phyloP scores from a whole-genome alignment of 768 basidiomycete species.

The Hypholoma fasciculare region DNA sequence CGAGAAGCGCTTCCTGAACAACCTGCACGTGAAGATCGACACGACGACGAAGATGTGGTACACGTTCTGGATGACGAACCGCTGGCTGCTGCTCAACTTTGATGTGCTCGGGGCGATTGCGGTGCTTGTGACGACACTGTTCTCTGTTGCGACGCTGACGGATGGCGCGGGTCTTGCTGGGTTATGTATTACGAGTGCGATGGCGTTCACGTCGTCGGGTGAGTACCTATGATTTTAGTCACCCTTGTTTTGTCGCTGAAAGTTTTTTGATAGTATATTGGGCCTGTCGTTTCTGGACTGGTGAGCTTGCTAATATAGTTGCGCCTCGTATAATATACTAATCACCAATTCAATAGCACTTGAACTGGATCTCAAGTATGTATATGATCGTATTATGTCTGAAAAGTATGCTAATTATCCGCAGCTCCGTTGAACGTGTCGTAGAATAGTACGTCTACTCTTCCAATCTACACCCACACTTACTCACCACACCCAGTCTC shows the following conservation, averaged over 20 bases:
- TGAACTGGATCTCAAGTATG: constrained; percentile 76
- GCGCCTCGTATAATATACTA: neutral
- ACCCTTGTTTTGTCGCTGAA: neutral
- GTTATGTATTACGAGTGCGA: constrained; percentile 73
- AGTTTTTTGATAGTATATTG: constrained; percentile 38
- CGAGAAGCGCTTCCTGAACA: constrained; percentile 75
- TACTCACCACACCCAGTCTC: constrained; percentile 34
- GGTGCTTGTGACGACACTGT: constrained; percentile 74
- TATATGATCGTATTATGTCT: constrained; percentile 10
- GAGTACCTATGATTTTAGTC: neutral
- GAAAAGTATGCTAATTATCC: constrained; percentile 6
- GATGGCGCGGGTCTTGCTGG: constrained; percentile 64
- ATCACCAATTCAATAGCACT: constrained; percentile 48
- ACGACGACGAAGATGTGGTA: constrained; percentile 87
- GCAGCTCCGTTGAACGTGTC: constrained; percentile 85
- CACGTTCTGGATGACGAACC: constrained; percentile 86
- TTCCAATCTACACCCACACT: neutral
- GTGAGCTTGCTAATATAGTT: constrained; percentile 17
- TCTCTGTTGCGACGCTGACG: constrained; percentile 63
- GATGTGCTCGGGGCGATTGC: constrained; percentile 74
- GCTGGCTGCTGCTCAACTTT: constrained; percentile 84
- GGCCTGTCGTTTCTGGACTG: constrained; percentile 54
- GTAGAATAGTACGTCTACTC: constrained; percentile 66
- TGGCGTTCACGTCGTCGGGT: constrained; percentile 50
- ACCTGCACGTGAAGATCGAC: constrained; percentile 73